Percentiles rank a stretch among this genome's conserved stretches.
Evolutionary conservation across 1,139 yeast species (phyloP).

Genomic region (Pichia inconspicua): DNA sequence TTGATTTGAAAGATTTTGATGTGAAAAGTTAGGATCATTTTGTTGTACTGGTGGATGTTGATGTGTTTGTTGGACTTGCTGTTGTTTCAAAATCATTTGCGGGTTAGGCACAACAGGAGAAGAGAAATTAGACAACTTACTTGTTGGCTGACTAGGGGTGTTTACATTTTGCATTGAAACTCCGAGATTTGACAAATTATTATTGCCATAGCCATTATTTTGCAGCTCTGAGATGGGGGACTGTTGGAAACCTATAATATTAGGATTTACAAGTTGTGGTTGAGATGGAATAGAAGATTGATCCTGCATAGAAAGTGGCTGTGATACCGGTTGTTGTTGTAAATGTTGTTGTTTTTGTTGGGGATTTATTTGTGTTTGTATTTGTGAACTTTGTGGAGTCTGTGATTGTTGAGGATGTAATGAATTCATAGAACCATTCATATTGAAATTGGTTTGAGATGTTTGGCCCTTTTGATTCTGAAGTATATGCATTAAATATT

Average conservation of each 20-base stretch:
- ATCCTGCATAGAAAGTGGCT: slow-evolving; percentile 3
- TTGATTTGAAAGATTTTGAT: slow-evolving; percentile 3
- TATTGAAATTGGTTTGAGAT: neutral
- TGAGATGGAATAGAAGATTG: neutral
- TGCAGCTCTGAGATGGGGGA: neutral
- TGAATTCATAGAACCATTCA: neutral
- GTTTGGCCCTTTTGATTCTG: slow-evolving; percentile 11
- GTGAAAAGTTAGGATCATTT: neutral
- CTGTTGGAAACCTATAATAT: neutral
- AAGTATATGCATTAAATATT: slow-evolving; percentile 26
- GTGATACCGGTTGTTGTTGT: slow-evolving; percentile 18
- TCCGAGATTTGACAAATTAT: slow-evolving; percentile 7
- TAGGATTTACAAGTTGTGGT: neutral
- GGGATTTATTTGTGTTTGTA: neutral
- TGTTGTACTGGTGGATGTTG: slow-evolving; percentile 1
- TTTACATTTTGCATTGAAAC: slow-evolving; percentile 4
- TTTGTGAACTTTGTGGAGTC: slow-evolving; percentile 14
- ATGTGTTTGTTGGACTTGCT: slow-evolving; percentile 2
- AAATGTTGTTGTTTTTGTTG: slow-evolving; percentile 11
- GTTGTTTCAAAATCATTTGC: slow-evolving; percentile 12
- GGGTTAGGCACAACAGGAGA: slow-evolving; percentile 11
- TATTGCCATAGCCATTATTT: neutral
- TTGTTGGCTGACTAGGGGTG: neutral
- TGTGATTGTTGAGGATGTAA: slow-evolving; percentile 13
- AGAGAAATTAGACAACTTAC: slow-evolving; percentile 1